phyloP scores from a whole-genome alignment of 2,329 filamentous ascomycete genomes.

The Dothistroma septosporum region DNA sequence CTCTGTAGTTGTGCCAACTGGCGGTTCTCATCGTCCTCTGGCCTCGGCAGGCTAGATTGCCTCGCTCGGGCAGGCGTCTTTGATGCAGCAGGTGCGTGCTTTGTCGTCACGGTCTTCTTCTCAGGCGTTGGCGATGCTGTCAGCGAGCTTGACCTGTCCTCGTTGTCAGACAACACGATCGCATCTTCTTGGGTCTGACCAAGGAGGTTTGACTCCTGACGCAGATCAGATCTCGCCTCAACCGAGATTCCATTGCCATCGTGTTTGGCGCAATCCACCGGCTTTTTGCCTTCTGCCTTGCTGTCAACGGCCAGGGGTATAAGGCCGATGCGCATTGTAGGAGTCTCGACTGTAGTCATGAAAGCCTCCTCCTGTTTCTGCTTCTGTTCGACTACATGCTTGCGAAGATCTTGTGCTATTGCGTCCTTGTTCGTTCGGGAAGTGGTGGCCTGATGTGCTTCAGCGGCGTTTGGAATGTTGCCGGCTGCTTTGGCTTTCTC shows the following conservation, averaged over 20 bases:
- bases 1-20: not conserved
- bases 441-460: not conserved
- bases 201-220: not conserved
- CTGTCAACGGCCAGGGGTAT: not conserved
- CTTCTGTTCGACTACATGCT: not conserved
- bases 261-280: not conserved
- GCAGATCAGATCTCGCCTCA: not conserved
- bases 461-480: not conserved
- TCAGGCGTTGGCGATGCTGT: not conserved
- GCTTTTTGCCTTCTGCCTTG: not conserved
- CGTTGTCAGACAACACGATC: conserved; percentile 10
- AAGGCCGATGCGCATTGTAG: not conserved
- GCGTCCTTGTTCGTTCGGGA: not conserved
- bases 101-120: not conserved
- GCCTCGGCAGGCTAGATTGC: conserved; percentile 11
- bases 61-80: conserved; percentile 15
- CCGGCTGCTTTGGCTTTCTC: not conserved
- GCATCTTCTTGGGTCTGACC: conserved; percentile 7
- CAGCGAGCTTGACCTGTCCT: conserved; percentile 2
- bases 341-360: not conserved
- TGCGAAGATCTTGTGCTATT: not conserved
- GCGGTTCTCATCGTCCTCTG: not conserved
- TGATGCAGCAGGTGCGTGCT: conserved; percentile 3
- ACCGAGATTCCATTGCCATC: not conserved
- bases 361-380: not conserved